Evolutionary conservation across 805 yeast species (phyloP).

Genomic region (Starmerella stellata): DNA sequence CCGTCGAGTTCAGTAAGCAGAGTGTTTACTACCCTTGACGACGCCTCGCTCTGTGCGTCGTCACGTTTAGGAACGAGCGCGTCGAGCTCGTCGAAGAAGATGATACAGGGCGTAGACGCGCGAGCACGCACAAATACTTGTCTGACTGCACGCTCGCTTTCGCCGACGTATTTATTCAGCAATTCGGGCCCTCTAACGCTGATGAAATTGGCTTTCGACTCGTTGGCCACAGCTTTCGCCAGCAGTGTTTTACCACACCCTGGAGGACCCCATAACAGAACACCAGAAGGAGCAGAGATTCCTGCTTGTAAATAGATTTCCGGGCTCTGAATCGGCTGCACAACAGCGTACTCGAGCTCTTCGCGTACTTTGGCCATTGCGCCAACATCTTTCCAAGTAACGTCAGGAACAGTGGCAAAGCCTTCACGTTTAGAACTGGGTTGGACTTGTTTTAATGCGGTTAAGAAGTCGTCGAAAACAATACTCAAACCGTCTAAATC

Average conservation of each 20-base stretch:
- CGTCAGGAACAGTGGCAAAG: conserved; percentile 95
- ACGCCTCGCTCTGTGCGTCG: conserved; percentile 67
- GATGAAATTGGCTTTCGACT: conserved; percentile 87
- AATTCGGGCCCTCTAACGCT: conserved; percentile 93
- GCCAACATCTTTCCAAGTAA: conserved; percentile 88
- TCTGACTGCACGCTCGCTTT: conserved; percentile 80
- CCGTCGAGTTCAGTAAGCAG: conserved; percentile 90
- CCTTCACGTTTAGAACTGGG: conserved; percentile 98
- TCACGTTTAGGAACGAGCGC: conserved; percentile 92
- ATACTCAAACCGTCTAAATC: conserved; percentile 65
- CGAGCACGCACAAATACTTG: conserved; percentile 87
- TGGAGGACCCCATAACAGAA: conserved; percentile 96
- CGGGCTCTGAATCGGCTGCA: conserved; percentile 86
- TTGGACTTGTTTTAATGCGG: conserved; percentile 81
- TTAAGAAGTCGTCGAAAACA: conserved; percentile 57
- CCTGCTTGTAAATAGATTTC: conserved; percentile 81
- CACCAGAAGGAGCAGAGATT: conserved; percentile 93
- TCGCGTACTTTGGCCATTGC: conserved; percentile 65
- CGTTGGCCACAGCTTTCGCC: conserved; percentile 96
- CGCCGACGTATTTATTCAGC: conserved; percentile 89
- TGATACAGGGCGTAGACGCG: conserved; percentile 82
- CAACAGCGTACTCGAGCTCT: conserved; percentile 92
- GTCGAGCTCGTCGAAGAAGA: conserved; percentile 89
- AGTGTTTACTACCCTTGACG: conserved; percentile 87
- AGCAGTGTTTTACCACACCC: conserved; percentile 95